Base-by-base conservation (phyloP, 768 basidiomycete species). In the Mycena leptocephala region DNA sequence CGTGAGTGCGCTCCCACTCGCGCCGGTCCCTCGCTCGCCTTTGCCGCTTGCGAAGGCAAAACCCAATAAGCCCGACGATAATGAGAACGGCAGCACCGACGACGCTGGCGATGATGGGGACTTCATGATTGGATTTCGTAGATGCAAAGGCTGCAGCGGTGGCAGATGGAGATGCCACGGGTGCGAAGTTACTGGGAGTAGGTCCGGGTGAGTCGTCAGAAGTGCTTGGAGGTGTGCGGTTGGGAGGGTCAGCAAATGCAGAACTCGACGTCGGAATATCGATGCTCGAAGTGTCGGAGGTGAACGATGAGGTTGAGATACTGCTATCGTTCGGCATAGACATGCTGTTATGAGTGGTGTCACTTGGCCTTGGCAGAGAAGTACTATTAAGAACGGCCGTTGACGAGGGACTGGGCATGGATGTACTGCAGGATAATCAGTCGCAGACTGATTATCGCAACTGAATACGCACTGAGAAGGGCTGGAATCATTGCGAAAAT, bases 1-100 rank as follows among this genome's bases (percentile, higher is more conserved):
- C 65, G 24, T 78, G 76, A 1, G 76, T 78, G 63, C 73, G 72
- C 64, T 78, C 76, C 76, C 76, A 78, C 43, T 74, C 76, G 28
- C 70, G 70, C 30, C 73, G 53, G 64, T 78, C 76, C 13, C 70
- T 63, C 14, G 59, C n/a, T 14, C 76, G 76, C 30, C 39, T 63
- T 58, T 46, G 73, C 37, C 76, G 76, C 18, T 67, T 65, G 66
- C 68, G 64, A 10, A 70, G n/a, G 22, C 74, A 3, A 22, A 61
- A 20, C 22, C 24, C 73, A 3, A 56, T 46, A 26, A 9, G 53
- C 20, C n/a, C 65, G 61, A 74, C 39, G 59, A 58, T 1, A 53
- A 75, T 4, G 53, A 75, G 20, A 28, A 62, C 5, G 43, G 75
- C 32, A 24, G 64, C 41, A 32, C 28, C 72, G 51, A 67, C 37